These are phyloP conservation scores for Hysterium pulicare DNA, from an alignment of 2,329 filamentous ascomycete genomes.

Conservation along the genomic window DNA sequence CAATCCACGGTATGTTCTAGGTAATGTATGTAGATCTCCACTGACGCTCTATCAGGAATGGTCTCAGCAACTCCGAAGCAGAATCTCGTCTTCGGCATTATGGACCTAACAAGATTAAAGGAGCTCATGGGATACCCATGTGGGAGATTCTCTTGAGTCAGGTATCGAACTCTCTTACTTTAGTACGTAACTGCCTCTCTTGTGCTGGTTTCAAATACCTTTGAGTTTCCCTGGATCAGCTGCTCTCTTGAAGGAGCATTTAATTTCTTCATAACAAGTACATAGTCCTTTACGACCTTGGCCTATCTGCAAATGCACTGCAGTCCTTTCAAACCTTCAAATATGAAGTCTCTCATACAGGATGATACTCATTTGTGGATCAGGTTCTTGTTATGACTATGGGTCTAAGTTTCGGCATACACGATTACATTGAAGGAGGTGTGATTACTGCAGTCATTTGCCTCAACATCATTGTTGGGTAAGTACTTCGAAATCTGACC, in stretches of 20 bases:
- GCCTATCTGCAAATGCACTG: no score
- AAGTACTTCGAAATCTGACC: conserved; percentile 23
- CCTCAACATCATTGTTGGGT: conserved; percentile 66
- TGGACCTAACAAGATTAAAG: conserved; percentile 69
- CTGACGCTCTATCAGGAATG: conserved; percentile 46
- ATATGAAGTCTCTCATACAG: no score
- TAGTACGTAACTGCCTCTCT: conserved; percentile 43
- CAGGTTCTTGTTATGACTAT: conserved; percentile 75
- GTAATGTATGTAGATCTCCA: not conserved
- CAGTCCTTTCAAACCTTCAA: no score
- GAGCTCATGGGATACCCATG: conserved; percentile 67
- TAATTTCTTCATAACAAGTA: no score
- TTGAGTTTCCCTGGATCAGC: no score
- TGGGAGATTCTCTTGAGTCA: conserved; percentile 75
- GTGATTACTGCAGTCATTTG: conserved; percentile 63
- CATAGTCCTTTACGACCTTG: no score
- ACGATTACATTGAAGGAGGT: conserved; percentile 61
- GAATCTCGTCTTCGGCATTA: conserved; percentile 61
- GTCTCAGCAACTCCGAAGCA: conserved; percentile 61
- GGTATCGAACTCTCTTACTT: conserved; percentile 72
- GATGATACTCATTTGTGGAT: no score
- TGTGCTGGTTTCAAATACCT: conserved; percentile 7
- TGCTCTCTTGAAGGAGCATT: no score
- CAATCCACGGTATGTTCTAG: conserved; percentile 28
- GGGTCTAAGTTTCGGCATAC: conserved; percentile 62